These are phyloP conservation scores for Trichocladium antarcticum DNA, from an alignment of 495 filamentous ascomycete genomes.

Conservation along the genomic window DNA sequence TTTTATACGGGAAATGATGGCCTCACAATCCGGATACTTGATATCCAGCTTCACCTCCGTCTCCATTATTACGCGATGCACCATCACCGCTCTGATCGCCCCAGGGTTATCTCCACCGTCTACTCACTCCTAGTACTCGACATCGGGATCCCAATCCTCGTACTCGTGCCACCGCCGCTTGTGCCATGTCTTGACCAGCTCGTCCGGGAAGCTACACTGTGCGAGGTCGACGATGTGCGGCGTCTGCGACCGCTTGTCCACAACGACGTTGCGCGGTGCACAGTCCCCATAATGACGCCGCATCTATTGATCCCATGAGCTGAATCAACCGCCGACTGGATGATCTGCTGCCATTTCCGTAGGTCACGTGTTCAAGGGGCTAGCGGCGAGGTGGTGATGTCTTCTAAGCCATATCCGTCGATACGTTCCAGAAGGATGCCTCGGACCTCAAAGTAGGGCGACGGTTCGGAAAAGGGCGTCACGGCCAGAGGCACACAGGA, in stretches of 20 bases:
- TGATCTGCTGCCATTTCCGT: not conserved
- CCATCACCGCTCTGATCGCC: not conserved
- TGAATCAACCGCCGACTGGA: not conserved
- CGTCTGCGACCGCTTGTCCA: not conserved
- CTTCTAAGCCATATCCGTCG: not conserved
- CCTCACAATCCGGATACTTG: too few species aligned
- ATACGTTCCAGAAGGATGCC: not conserved
- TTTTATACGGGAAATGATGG: too few species aligned
- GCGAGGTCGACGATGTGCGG: constrained; percentile 2
- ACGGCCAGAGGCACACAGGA: too few species aligned
- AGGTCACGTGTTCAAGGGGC: not conserved
- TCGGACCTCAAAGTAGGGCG: not conserved
- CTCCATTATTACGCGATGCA: too few species aligned
- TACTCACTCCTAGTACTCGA: too few species aligned
- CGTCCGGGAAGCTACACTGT: not conserved
- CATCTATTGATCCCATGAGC: not conserved
- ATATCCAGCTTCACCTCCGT: too few species aligned
- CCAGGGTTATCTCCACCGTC: not conserved
- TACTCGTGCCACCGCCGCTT: too few species aligned
- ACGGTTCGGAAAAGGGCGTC: too few species aligned
- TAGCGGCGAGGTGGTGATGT: not conserved
- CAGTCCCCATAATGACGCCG: not conserved
- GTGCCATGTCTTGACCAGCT: not conserved
- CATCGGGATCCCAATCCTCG: too few species aligned
- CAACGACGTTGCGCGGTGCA: constrained; percentile 1